Base-by-base conservation (phyloP, 164 flowering plant species). In the Piper longum region DNA sequence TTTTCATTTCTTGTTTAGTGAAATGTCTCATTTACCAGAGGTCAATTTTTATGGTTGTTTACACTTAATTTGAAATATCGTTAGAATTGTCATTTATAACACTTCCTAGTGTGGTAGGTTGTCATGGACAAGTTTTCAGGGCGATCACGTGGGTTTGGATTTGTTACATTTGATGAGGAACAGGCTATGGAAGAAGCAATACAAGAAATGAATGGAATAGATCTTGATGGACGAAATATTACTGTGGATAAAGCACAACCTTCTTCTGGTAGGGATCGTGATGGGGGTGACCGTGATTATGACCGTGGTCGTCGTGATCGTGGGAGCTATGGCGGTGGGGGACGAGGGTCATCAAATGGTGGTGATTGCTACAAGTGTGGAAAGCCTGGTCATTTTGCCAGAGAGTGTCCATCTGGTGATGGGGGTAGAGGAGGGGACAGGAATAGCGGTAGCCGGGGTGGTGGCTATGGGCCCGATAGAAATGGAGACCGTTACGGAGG, bases 171-270 rank as follows among this genome's bases (percentile, higher is more conserved):
- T 82, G 97, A 90, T 73, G 97, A 90, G 42, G 86, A 86, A 75
- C 67, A 76, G 64, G 85, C 90, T 54, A 93, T 93, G 99, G 99
- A 93, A 72, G 99, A 93, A 3, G 99, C 99, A 12, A 93, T 93
- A 71, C 84, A 82, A 43, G 91, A 71, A 14, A 93, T 93, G 99
- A 83, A 90, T 75, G 95, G 96, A 18, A 78, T 90, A 71, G 96
- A 90, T 60, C 80, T 93, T 54, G 99, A 90, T 84, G 99, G 99
- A 4, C 82, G 97, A 48, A 51, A 77, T 64, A 93, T 93, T 41
- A 93, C 96, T 62, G 99, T 93, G 16, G 99, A 93, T 72, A 88
- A 79, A 78, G 96, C 99, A 65, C 96, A 88, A 71, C 97, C 96
- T 48, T 76, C 84, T 42, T 76, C 84, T 57, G 80, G 85, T 54